These are phyloP conservation scores for Vigna radiata DNA, from an alignment of 306 rosid genomes.

Conservation along the genomic window DNA sequence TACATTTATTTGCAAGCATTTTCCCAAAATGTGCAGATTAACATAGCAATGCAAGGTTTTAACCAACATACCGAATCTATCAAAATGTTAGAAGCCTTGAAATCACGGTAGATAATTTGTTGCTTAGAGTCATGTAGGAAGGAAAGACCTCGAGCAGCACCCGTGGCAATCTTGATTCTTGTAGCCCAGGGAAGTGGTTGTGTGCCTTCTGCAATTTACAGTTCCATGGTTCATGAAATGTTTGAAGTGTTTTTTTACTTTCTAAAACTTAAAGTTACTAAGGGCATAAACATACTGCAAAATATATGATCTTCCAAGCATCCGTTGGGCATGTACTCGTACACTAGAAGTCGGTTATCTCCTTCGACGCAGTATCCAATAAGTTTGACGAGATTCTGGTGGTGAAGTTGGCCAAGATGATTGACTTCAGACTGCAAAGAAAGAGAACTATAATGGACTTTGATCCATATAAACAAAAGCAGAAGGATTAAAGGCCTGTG, in stretches of 20 bases:
- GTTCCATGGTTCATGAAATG: conserved; percentile 29
- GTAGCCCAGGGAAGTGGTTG: conserved; percentile 70
- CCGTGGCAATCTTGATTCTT: conserved; percentile 76
- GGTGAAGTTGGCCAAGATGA: conserved; percentile 88
- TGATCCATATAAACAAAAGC: conserved; percentile 26
- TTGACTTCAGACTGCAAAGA: conserved; percentile 80
- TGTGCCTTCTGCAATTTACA: conserved; percentile 54
- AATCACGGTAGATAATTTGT: conserved; percentile 88
- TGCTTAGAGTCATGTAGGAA: conserved; percentile 69
- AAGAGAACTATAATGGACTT: conserved; percentile 30
- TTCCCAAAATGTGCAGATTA: conserved; percentile 1
- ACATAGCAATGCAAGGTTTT: conserved; percentile 5
- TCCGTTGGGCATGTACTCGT: conserved; percentile 86
- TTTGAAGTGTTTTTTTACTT: background rate
- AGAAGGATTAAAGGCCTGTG: background rate
- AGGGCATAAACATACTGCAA: conserved; percentile 64
- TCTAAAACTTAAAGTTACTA: conserved; percentile 15
- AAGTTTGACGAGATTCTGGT: conserved; percentile 89
- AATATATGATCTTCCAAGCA: conserved; percentile 93
- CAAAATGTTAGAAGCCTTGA: conserved; percentile 88
- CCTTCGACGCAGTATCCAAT: conserved; percentile 89
- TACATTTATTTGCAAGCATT: conserved; percentile 31
- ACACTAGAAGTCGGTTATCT: conserved; percentile 84
- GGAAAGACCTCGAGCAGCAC: conserved; percentile 79
- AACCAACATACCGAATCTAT: conserved; percentile 71